phyloP scores from a whole-genome alignment of 208 protist genomes.

The Wallacemonas sp. region DNA sequence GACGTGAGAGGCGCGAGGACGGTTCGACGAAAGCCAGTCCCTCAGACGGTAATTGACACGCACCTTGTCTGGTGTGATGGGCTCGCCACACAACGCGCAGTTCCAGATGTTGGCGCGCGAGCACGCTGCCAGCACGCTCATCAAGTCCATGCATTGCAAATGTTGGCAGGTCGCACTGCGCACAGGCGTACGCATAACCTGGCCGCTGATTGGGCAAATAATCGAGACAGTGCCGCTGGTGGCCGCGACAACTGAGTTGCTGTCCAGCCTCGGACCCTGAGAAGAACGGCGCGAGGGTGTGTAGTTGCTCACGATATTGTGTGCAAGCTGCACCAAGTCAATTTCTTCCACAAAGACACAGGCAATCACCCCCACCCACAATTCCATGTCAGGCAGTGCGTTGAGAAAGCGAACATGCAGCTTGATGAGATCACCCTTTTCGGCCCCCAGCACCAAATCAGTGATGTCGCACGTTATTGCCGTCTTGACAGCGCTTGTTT shows the following conservation, averaged over 20 bases:
- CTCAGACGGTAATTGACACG: constrained; percentile 73
- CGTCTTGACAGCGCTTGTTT: constrained; percentile 57
- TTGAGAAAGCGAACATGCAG: constrained; percentile 57
- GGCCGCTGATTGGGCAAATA: constrained; percentile 65
- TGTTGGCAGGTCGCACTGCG: constrained; percentile 70
- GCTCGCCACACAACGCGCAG: constrained; percentile 72
- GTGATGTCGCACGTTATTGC: constrained; percentile 68
- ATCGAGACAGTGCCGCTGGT: constrained; percentile 54
- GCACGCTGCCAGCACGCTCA: constrained; percentile 58
- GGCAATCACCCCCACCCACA: constrained; percentile 76
- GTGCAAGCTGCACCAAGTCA: constrained; percentile 28
- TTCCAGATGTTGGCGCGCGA: constrained; percentile 80
- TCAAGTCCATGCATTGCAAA: constrained; percentile 82
- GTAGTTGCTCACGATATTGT: constrained; percentile 51
- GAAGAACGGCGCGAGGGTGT: not conserved
- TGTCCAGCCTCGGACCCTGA: not conserved
- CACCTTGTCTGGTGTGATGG: constrained; percentile 58
- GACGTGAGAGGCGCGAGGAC: constrained; percentile 25
- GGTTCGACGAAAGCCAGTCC: constrained; percentile 62
- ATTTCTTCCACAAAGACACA: constrained; percentile 65
- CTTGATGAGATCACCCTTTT: constrained; percentile 38
- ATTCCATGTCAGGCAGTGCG: constrained; percentile 38
- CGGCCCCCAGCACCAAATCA: constrained; percentile 23
- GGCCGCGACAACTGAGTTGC: constrained; percentile 37
- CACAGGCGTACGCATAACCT: constrained; percentile 60